These are phyloP conservation scores for Fraxinus angustifolia DNA, from an alignment of 305 asterid genomes.

Conservation along the genomic window DNA sequence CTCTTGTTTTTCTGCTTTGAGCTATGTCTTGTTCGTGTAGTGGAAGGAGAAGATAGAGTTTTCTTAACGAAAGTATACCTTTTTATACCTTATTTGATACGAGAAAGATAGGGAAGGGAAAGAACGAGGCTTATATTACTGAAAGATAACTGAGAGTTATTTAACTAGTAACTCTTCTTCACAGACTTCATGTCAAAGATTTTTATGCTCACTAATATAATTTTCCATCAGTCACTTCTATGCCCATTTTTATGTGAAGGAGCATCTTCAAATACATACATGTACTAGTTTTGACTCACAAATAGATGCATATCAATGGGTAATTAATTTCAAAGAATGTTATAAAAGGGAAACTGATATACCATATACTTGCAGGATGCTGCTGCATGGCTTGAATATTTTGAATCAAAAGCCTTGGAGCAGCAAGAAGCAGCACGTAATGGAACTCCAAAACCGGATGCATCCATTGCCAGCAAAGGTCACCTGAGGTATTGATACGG, in stretches of 20 bases:
- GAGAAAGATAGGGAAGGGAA: background rate
- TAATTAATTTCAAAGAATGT: constrained; percentile 12
- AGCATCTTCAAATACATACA: constrained; percentile 2
- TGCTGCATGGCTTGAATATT: constrained; percentile 99
- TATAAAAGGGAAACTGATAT: constrained; percentile 15
- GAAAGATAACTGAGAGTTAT: background rate
- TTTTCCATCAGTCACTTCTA: background rate
- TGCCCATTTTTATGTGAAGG: constrained; percentile 4
- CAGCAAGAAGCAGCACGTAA: constrained; percentile 98
- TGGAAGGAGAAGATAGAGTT: background rate
- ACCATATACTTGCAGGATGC: constrained; percentile 73
- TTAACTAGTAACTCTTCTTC: background rate
- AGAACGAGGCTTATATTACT: background rate
- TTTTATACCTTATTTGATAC: background rate
- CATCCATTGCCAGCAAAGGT: constrained; percentile 99
- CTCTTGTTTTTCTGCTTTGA: background rate
- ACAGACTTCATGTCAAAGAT: background rate
- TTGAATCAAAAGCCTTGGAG: constrained; percentile 97
- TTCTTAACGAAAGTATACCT: background rate
- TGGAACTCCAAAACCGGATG: constrained; percentile 97
- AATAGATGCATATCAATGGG: constrained; percentile 3
- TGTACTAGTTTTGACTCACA: constrained; percentile 15
- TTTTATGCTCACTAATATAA: background rate
- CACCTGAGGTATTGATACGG: constrained; percentile 86
- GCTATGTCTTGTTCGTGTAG: background rate